Evolutionary conservation across 2,329 filamentous ascomycete species (phyloP), one percentile per base, ranked within the genome.

Genomic region (Coleophoma crateriformis): DNA sequence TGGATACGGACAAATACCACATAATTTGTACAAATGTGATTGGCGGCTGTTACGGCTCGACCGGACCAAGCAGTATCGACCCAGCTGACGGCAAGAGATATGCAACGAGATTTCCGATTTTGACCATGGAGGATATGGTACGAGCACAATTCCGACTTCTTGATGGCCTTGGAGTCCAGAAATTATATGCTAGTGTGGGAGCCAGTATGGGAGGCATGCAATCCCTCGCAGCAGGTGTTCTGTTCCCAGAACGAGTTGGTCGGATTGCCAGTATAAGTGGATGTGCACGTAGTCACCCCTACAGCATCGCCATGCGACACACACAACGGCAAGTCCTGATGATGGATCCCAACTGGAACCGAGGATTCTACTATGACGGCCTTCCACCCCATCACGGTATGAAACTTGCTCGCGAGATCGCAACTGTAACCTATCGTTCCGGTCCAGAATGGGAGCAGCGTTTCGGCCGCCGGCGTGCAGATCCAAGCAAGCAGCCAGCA

Each of bases 171-270:
- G 84, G 84, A 6, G 85, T 99, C 42, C 64, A 80, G 20, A 88
- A 82, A 62, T 77, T 99, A 10, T 89, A 95, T 67, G 94, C 94
- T 15, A 95, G 89, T 51, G 92, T 99, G 17, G 94, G 94, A 13
- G 90, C 89, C 6, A 96, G 90, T 68, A 99, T 99, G 94, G 94
- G 94, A 47, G 94, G 94, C 48, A 99, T 99, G 94, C 92, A 96
- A 66, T 94, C 88, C 58, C 78, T 99, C 5, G 91, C 91, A 7
- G 88, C 90, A 0, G 94, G 89, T 3, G 82, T 88, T 1, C 71
- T 96, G 32, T 95, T 92, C 65, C 88, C 90, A 0, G 81, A 88
- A 37, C 80, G 92, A 33, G 87, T 99, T 3, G 83, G 83, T 37
- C 84, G 86, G 57, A 81, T 99, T 54, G 88, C 90, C 35, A 92